Evolutionary conservation across 1,139 yeast genomes (phyloP).

Genomic region (Torulaspora pretoriensis): DNA sequence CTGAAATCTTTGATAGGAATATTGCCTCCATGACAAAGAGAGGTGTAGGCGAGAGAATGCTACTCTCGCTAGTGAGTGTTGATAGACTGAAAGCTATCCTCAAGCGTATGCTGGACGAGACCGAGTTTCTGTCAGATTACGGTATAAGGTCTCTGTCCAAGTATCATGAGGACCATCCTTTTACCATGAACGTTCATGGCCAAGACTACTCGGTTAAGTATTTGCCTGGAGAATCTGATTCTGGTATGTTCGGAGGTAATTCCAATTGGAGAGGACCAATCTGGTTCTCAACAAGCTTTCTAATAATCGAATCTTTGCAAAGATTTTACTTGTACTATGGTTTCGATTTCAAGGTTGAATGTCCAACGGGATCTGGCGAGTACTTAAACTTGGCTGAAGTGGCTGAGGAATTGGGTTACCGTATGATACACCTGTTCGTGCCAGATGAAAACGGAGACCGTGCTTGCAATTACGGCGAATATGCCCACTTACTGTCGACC

Average conservation of each 20-base stretch:
- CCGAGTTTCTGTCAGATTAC: constrained; percentile 79
- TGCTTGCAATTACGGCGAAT: constrained; percentile 69
- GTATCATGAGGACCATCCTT: constrained; percentile 82
- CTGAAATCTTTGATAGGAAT: constrained; percentile 73
- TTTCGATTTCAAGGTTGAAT: constrained; percentile 77
- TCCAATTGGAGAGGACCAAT: constrained; percentile 99
- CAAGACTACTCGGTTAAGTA: constrained; percentile 69
- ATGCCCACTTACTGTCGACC: constrained; percentile 52
- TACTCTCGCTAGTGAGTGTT: constrained; percentile 76
- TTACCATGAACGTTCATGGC: constrained; percentile 81
- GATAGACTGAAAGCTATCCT: constrained; percentile 76
- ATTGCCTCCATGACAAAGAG: constrained; percentile 83
- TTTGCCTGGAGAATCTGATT: constrained; percentile 89
- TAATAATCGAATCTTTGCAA: constrained; percentile 83
- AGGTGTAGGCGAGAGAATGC: constrained; percentile 82
- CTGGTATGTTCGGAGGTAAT: constrained; percentile 95
- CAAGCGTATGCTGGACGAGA: constrained; percentile 80
- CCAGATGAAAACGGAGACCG: constrained; percentile 68
- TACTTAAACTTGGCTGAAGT: constrained; percentile 81
- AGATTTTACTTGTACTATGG: constrained; percentile 90
- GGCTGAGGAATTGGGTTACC: constrained; percentile 87
- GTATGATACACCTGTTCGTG: constrained; percentile 74
- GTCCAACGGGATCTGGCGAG: constrained; percentile 86
- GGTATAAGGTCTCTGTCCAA: constrained; percentile 91
- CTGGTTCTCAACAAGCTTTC: constrained; percentile 93